phyloP scores from a whole-genome alignment of 768 basidiomycete species.

The Hemileccinum rubropunctum region DNA sequence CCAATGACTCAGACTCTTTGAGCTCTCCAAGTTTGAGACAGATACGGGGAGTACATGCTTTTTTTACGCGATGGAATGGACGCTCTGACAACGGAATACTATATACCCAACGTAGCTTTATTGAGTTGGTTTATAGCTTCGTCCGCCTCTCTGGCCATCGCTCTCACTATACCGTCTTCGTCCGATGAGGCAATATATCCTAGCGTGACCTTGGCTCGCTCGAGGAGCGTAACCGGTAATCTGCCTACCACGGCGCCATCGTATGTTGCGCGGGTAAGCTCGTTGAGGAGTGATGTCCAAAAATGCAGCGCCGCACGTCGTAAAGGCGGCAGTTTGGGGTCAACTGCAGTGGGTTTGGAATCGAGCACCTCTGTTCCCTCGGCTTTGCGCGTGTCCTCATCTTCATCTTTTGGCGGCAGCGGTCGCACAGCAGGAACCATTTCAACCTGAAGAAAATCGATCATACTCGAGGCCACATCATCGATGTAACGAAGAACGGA shows the following conservation, averaged over 20 bases:
- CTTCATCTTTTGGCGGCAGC: constrained; percentile 15
- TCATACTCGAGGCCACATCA: constrained; percentile 62
- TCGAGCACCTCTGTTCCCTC: constrained; percentile 39
- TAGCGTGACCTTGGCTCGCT: constrained; percentile 57
- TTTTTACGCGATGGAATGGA: too few relatives aligned
- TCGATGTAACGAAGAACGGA: constrained; percentile 61
- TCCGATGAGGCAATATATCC: constrained; percentile 71
- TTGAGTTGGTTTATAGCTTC: constrained; percentile 55
- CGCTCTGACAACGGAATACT: background rate
- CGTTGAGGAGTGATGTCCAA: constrained; percentile 64
- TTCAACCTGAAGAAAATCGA: constrained; percentile 76
- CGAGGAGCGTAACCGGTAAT: constrained; percentile 35
- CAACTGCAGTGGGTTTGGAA: constrained; percentile 50
- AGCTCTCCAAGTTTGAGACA: constrained; percentile 78
- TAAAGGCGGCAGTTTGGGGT: constrained; percentile 72
- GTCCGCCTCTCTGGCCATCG: constrained; percentile 71
- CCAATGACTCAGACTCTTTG: constrained; percentile 76
- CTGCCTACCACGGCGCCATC: constrained; percentile 28
- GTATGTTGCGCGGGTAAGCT: constrained; percentile 51
- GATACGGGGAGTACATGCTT: constrained; percentile 72
- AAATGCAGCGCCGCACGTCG: constrained; percentile 88
- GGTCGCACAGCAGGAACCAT: constrained; percentile 31
- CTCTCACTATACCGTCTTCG: constrained; percentile 64
- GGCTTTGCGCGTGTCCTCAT: constrained; percentile 1
- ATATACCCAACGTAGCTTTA: constrained; percentile 38